A percentile compares a stretch with the other conserved stretches of the same genome.
Evolutionary conservation across 768 basidiomycete species (phyloP).

Genomic region (Termitomyces sp.): DNA sequence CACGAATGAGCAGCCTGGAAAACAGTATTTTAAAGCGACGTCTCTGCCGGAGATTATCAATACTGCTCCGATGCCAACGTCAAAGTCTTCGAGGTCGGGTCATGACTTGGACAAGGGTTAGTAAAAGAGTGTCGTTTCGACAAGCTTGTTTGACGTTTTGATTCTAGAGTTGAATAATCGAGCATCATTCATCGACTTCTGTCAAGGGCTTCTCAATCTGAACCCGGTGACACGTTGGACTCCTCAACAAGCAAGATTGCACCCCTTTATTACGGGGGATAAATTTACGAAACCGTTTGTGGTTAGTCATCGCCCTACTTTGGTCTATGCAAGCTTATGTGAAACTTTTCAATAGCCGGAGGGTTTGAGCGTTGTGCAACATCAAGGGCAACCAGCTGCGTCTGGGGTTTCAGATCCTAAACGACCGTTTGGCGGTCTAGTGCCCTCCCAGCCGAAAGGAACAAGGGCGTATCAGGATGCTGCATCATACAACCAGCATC

Average conservation of each 20-base stretch:
- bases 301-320: slow-evolving; percentile 39
- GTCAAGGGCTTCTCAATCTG: slow-evolving; percentile 87
- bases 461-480: slow-evolving; percentile 88
- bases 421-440: slow-evolving; percentile 89
- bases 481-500: slow-evolving; percentile 89
- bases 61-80: slow-evolving; percentile 86
- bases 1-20: slow-evolving; percentile 94
- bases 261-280: slow-evolving; percentile 98
- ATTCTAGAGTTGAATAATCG: slow-evolving; percentile 85
- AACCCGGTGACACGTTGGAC: slow-evolving; percentile 97
- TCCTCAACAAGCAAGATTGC: slow-evolving; percentile 90
- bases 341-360: slow-evolving; percentile 39
- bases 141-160: not conserved
- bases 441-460: slow-evolving; percentile 84
- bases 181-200: slow-evolving; percentile 96
- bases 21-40: slow-evolving; percentile 97
- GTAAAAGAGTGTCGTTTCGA: slow-evolving; percentile 15
- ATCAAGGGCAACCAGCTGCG: slow-evolving; percentile 23
- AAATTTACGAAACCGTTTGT: slow-evolving; percentile 86
- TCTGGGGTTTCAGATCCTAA: slow-evolving; percentile 55
- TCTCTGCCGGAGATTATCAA: slow-evolving; percentile 94
- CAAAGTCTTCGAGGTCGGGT: slow-evolving; percentile 69
- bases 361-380: slow-evolving; percentile 31
- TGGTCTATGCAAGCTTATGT: slow-evolving; percentile 1
- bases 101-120: slow-evolving; percentile 90